These are phyloP conservation scores for Zizania palustris DNA, from an alignment of 202 grass and related monocot genomes.

Conservation along the genomic window DNA sequence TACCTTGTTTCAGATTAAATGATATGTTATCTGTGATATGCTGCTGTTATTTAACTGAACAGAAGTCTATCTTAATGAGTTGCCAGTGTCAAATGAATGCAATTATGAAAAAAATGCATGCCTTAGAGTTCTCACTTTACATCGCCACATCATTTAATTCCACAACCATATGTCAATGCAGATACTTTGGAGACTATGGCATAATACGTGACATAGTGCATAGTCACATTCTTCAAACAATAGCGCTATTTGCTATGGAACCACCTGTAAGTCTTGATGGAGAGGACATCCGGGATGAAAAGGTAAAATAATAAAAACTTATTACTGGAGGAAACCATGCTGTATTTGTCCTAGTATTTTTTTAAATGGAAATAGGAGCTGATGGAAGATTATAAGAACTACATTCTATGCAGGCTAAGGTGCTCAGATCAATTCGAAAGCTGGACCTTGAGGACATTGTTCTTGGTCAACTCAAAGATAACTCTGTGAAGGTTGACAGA, in stretches of 20 bases:
- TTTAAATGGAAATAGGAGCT: constrained; percentile 6
- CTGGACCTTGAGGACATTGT: constrained; percentile 79
- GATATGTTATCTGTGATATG: neutral
- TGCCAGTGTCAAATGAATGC: neutral
- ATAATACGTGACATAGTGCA: constrained; percentile 93
- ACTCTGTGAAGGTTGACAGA: constrained; percentile 52
- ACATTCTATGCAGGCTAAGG: constrained; percentile 65
- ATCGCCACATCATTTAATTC: constrained; percentile 23
- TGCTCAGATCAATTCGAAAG: constrained; percentile 84
- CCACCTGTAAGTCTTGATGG: constrained; percentile 88
- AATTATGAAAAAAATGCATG: constrained; percentile 6
- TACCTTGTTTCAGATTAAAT: neutral
- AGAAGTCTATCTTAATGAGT: constrained; percentile 16
- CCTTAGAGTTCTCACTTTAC: constrained; percentile 12
- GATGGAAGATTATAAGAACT: constrained; percentile 19
- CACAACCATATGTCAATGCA: constrained; percentile 28
- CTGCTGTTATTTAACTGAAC: constrained; percentile 17
- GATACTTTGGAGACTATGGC: constrained; percentile 89
- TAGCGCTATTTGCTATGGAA: constrained; percentile 95
- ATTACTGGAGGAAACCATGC: neutral
- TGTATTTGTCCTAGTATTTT: constrained; percentile 17
- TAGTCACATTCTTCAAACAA: constrained; percentile 92
- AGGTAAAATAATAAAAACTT: constrained; percentile 50
- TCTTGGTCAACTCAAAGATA: constrained; percentile 86
- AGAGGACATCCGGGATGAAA: constrained; percentile 97